Percentiles rank a stretch among this genome's conserved stretches.
Conservation (phyloP, 192 early-diverging fungal genomes). For the Coemansia sp. region DNA sequence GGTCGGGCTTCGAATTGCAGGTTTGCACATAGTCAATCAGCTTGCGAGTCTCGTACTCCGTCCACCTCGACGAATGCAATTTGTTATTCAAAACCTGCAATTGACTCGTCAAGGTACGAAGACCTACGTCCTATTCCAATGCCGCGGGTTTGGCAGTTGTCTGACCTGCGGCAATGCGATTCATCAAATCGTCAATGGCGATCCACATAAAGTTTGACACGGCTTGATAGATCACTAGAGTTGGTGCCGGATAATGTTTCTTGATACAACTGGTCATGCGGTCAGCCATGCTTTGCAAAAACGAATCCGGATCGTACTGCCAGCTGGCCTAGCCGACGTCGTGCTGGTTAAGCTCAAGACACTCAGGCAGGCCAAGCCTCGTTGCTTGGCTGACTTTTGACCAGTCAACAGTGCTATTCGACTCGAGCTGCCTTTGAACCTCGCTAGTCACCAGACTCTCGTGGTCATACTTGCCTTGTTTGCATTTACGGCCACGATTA, state of each 20-base stretch:
- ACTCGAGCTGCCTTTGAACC: background rate
- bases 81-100: too few relatives aligned
- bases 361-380: background rate
- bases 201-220: too few relatives aligned
- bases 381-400: background rate
- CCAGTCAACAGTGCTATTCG: slow-evolving; percentile 6
- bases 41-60: background rate
- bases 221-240: too few relatives aligned
- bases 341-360: slow-evolving; percentile 10
- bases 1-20: background rate
- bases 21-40: background rate
- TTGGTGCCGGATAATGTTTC: too few relatives aligned
- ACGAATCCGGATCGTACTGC: slow-evolving; percentile 11
- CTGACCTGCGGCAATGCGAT: too few relatives aligned
- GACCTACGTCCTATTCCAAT: too few relatives aligned
- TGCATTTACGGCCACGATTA: background rate
- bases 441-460: background rate
- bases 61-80: too few relatives aligned
- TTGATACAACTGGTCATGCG: too few relatives aligned
- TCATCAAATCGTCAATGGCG: too few relatives aligned
- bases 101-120: too few relatives aligned
- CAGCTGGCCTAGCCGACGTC: slow-evolving; percentile 9
- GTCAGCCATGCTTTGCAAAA: background rate
- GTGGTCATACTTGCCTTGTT: too few relatives aligned
- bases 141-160: too few relatives aligned